These are phyloP conservation scores for Spiraea crenata DNA, from an alignment of 331 rosid species.

Conservation along the genomic window DNA sequence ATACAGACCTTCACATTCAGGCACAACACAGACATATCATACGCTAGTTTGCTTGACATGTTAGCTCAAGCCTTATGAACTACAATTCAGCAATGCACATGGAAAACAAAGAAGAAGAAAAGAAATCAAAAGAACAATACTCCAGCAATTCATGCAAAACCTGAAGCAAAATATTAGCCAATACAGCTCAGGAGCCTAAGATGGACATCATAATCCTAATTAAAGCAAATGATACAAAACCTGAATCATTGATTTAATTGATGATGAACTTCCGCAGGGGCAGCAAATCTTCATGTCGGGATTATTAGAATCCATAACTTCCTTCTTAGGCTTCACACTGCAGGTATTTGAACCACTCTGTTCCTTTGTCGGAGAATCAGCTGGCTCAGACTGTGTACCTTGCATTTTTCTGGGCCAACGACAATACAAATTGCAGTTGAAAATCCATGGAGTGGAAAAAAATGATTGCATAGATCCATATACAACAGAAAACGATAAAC, in stretches of 20 bases:
- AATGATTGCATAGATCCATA: not conserved
- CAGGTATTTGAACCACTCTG: conserved; percentile 73
- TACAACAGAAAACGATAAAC: not conserved
- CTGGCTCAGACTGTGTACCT: conserved; percentile 43
- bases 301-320: conserved; percentile 51
- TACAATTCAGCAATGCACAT: not conserved
- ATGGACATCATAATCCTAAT: not conserved
- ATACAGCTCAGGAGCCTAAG: not conserved
- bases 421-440: conserved; percentile 25
- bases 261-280: conserved; percentile 70
- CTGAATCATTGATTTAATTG: conserved; percentile 66
- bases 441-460: not conserved
- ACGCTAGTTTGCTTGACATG: not conserved
- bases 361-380: conserved; percentile 74
- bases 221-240: conserved; percentile 32
- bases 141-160: not conserved
- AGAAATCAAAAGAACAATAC: not conserved
- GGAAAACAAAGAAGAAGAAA: not conserved
- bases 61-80: not conserved
- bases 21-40: not conserved
- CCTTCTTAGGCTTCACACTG: conserved; percentile 65
- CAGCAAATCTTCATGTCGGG: conserved; percentile 65
- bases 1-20: not conserved
- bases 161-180: not conserved
- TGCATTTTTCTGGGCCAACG: conserved; percentile 67